Conservation (phyloP, 2,329 filamentous ascomycete genomes). For the Trichophyton schoenleinii region DNA sequence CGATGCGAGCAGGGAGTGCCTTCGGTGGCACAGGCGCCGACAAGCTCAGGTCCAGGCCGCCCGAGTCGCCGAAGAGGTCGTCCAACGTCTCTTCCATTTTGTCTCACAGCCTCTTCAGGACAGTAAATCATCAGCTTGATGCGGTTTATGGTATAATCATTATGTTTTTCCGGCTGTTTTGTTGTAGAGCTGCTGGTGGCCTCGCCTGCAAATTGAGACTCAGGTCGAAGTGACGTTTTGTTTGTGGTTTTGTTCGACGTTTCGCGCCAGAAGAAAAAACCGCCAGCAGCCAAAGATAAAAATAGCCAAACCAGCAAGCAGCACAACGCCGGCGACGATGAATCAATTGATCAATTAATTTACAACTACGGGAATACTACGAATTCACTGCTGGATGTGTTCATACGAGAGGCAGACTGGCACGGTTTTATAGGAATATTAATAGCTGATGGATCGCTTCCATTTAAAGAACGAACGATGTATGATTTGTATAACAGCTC, state of each 20-base stretch:
- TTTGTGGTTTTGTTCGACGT: background rate
- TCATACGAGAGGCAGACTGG: background rate
- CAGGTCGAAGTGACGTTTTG: background rate
- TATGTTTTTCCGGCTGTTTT: background rate
- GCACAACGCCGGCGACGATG: too few relatives aligned
- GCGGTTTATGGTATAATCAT: background rate
- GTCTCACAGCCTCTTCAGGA: background rate
- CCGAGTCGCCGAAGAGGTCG: slow-evolving; percentile 61
- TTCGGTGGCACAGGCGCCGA: slow-evolving; percentile 46
- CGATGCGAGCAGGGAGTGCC: slow-evolving; percentile 58
- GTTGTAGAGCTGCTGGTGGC: background rate
- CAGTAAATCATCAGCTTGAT: background rate
- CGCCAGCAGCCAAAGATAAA: too few relatives aligned
- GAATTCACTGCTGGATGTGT: too few relatives aligned
- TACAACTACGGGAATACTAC: too few relatives aligned
- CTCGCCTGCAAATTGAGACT: background rate
- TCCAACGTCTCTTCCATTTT: slow-evolving; percentile 48
- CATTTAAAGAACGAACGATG: background rate
- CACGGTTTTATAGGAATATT: background rate
- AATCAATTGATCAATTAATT: too few relatives aligned
- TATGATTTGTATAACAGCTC: background rate
- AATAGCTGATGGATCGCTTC: background rate
- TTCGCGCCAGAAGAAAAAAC: too few relatives aligned
- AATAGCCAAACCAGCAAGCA: too few relatives aligned
- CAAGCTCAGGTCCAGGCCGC: slow-evolving; percentile 45